phyloP scores from a whole-genome alignment of 2,329 filamentous ascomycete genomes.

The Neofusicoccum laricinum region DNA sequence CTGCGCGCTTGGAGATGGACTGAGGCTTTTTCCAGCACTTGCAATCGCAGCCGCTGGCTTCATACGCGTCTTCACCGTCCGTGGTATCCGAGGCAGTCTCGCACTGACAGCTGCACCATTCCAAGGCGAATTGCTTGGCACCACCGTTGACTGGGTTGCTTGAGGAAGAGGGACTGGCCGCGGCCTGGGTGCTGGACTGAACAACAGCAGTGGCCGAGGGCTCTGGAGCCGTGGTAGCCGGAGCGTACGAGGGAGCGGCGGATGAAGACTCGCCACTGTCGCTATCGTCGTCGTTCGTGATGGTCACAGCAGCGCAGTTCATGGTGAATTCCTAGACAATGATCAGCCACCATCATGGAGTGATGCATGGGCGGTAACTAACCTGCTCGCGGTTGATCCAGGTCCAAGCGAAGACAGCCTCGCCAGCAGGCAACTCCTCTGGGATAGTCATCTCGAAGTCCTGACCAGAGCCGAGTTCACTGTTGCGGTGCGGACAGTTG shows the following conservation, averaged over 20 bases:
- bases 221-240: neutral
- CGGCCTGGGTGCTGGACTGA: neutral
- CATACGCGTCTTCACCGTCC: conserved; percentile 5
- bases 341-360: conserved; percentile 3
- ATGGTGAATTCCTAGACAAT: conserved; percentile 37
- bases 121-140: conserved; percentile 3
- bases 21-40: conserved; percentile 13
- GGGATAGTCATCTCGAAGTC: conserved; percentile 47
- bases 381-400: conserved; percentile 48
- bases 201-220: neutral
- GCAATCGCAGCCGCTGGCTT: conserved; percentile 10
- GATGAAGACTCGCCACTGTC: neutral
- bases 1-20: neutral
- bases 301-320: conserved; percentile 46
- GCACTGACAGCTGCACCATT: conserved; percentile 16
- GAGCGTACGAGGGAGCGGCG: neutral
- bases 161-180: conserved; percentile 13
- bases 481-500: conserved; percentile 44
- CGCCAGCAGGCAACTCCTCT: conserved; percentile 39
- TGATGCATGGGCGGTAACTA: conserved; percentile 22
- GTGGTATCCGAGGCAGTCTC: neutral
- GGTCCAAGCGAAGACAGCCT: conserved; percentile 46
- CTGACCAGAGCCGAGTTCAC: conserved; percentile 37
- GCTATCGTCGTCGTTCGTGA: conserved; percentile 25
- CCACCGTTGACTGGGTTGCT: conserved; percentile 16